phyloP scores from a whole-genome alignment of 768 basidiomycete genomes.

The Auricularia heimuer region DNA sequence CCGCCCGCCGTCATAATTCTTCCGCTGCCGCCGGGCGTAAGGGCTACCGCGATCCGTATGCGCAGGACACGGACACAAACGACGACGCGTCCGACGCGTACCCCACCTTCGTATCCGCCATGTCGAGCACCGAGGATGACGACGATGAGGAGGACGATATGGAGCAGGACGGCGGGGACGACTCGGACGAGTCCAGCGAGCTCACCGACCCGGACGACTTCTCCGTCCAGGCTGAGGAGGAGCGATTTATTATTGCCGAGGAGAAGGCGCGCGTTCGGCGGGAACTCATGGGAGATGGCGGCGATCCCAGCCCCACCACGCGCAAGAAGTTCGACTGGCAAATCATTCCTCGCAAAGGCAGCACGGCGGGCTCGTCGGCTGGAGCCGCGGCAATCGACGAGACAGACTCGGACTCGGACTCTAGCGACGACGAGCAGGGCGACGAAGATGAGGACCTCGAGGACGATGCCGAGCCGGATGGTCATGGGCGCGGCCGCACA shows the following conservation, averaged over 20 bases:
- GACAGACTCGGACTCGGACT: constrained; percentile 10
- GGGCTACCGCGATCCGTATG: background rate
- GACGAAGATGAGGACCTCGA: constrained; percentile 27
- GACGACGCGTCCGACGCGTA: constrained; percentile 21
- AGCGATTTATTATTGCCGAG: constrained; percentile 12
- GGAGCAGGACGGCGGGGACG: constrained; percentile 10
- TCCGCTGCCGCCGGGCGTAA: background rate
- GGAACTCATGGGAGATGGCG: constrained; percentile 44
- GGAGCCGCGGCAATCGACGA: constrained; percentile 49
- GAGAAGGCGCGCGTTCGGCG: constrained; percentile 47
- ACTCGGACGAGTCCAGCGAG: constrained; percentile 31
- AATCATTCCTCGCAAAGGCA: constrained; percentile 58
- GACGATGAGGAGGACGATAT: constrained; percentile 5
- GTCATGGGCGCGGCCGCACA: constrained; percentile 20
- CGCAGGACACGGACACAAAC: constrained; percentile 5
- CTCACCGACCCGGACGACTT: constrained; percentile 11
- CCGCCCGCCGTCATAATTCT: background rate
- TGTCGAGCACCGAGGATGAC: constrained; percentile 37
- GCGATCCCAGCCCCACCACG: constrained; percentile 27
- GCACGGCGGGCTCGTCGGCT: constrained; percentile 54
- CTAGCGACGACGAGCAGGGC: constrained; percentile 9
- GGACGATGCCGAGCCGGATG: constrained; percentile 47
- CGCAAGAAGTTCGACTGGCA: constrained; percentile 44
- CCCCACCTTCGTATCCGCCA: constrained; percentile 63
- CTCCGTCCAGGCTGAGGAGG: constrained; percentile 18